Percentiles rank a stretch among this genome's conserved stretches.
These are phyloP conservation scores for Psidium friedrichsthalianum DNA, from an alignment of 345 rosid genomes.

Conservation along the genomic window DNA sequence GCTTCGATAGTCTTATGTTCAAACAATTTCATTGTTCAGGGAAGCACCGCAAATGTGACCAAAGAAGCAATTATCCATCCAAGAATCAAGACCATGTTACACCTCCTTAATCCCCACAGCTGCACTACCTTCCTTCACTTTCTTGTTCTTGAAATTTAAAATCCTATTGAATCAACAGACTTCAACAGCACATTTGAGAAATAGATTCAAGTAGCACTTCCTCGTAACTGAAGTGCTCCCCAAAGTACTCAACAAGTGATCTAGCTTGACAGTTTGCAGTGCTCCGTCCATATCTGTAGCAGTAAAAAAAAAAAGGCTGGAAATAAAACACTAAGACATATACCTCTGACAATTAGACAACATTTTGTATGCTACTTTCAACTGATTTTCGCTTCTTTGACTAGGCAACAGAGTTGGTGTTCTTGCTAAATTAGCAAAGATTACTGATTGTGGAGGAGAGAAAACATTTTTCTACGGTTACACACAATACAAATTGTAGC, in stretches of 20 bases:
- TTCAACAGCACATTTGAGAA: too few species aligned
- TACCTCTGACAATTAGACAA: conserved; percentile 74
- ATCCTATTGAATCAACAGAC: too few species aligned
- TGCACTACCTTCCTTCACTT: too few species aligned
- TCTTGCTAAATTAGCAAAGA: conserved; percentile 61
- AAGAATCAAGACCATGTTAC: too few species aligned
- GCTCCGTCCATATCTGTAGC: conserved; percentile 76
- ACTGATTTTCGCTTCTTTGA: conserved; percentile 65
- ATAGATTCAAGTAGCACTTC: conserved; percentile 39
- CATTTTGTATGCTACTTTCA: conserved; percentile 61
- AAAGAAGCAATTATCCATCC: too few species aligned
- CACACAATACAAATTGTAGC: neutral
- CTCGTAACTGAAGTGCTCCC: conserved; percentile 47
- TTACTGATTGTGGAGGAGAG: conserved; percentile 26
- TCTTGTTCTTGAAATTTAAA: too few species aligned
- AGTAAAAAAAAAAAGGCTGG: neutral
- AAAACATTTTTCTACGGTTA: neutral
- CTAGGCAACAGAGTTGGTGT: conserved; percentile 68
- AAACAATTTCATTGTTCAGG: too few species aligned
- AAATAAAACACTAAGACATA: neutral
- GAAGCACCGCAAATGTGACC: too few species aligned
- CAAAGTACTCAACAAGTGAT: conserved; percentile 71
- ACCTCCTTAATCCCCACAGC: too few species aligned
- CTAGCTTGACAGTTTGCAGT: conserved; percentile 72
- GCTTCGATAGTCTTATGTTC: too few species aligned